Conservation (phyloP, 1,284 basidiomycete species). For the Neolentinus lepideus region DNA sequence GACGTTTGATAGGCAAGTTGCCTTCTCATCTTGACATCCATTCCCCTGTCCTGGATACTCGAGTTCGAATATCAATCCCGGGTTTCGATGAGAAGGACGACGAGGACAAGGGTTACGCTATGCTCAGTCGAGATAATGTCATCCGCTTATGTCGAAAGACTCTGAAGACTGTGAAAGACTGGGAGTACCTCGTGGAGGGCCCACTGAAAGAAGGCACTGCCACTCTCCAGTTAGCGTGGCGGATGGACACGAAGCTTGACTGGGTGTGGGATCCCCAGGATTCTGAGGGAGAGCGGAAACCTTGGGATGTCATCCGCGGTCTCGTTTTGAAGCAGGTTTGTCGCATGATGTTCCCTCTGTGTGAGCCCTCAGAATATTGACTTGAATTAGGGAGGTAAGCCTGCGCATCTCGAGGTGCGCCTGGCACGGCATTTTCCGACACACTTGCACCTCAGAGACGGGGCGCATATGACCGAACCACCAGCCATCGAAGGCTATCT, state of each 20-base stretch:
- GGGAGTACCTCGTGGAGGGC: constrained; percentile 51
- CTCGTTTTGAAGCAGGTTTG: constrained; percentile 61
- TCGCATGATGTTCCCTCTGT: constrained; percentile 2
- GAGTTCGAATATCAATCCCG: constrained; percentile 61
- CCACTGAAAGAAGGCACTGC: constrained; percentile 43
- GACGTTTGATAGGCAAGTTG: constrained; percentile 42
- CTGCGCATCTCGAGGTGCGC: constrained; percentile 66
- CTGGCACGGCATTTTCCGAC: constrained; percentile 60
- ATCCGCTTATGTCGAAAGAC: constrained; percentile 49
- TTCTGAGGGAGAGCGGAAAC: constrained; percentile 50
- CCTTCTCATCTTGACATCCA: constrained; percentile 39
- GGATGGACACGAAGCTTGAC: constrained; percentile 62
- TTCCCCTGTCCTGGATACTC: constrained; percentile 43
- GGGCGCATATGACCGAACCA: constrained; percentile 58
- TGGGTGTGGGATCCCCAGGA: constrained; percentile 75
- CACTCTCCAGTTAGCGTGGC: constrained; percentile 72
- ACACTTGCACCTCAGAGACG: constrained; percentile 45
- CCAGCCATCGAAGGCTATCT: constrained; percentile 77
- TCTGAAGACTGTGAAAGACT: constrained; percentile 49
- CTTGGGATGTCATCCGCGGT: constrained; percentile 71
- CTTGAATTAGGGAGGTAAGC: constrained; percentile 34
- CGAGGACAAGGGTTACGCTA: constrained; percentile 27
- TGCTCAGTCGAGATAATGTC: constrained; percentile 55
- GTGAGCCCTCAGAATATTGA: constrained; percentile 7
- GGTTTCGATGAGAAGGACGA: constrained; percentile 23